These are phyloP conservation scores for Xylaria telfairii DNA, from an alignment of 495 filamentous ascomycete species.

Conservation along the genomic window DNA sequence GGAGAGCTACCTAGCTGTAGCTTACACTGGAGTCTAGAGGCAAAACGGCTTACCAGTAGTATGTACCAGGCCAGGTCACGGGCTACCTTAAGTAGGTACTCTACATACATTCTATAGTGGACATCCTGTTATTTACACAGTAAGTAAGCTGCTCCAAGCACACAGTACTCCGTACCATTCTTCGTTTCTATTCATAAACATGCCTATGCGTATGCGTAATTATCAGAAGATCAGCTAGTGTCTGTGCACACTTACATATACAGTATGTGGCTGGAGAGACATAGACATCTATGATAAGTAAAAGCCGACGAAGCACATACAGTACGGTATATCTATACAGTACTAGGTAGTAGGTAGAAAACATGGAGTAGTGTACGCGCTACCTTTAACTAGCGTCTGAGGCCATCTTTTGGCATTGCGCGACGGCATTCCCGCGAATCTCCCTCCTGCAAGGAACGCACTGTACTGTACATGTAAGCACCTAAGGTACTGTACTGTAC, in stretches of 20 bases:
- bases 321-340: too few relatives aligned
- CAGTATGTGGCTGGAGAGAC: constrained; percentile 14
- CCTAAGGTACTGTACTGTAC: too few relatives aligned
- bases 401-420: constrained; percentile 12
- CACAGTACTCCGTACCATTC: constrained; percentile 8
- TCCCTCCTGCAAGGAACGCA: neutral
- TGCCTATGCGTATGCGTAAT: neutral
- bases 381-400: too few relatives aligned
- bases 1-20: too few relatives aligned
- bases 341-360: too few relatives aligned
- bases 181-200: neutral
- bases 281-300: too few relatives aligned
- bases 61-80: neutral
- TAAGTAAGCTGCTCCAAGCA: neutral
- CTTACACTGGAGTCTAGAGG: too few relatives aligned
- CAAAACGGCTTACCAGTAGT: neutral
- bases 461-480: constrained; percentile 18
- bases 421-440: constrained; percentile 22
- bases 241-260: constrained; percentile 1
- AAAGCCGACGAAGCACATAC: too few relatives aligned
- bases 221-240: neutral
- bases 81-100: neutral
- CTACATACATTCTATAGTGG: too few relatives aligned
- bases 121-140: neutral
- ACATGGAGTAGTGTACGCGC: neutral